A percentile compares a stretch with the other conserved stretches of the same genome.
These are phyloP conservation scores for Jacaranda copaia DNA, from an alignment of 257 asterid species.

Conservation along the genomic window DNA sequence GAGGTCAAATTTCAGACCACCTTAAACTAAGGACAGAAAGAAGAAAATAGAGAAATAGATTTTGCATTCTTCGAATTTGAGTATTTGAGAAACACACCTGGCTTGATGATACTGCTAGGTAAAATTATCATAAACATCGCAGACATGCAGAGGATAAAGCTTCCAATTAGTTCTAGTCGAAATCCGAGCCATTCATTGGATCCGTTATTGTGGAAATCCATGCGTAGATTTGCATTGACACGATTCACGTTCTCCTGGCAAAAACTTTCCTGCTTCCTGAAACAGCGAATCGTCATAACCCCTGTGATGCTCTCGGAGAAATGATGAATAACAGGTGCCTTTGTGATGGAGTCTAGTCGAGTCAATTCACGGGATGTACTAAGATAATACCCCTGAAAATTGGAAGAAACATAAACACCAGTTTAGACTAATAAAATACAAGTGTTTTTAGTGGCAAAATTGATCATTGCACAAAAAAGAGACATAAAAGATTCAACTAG, in stretches of 20 bases:
- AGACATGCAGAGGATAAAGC: conserved; percentile 83
- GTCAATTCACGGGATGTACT: conserved; percentile 92
- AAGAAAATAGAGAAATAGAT: neutral
- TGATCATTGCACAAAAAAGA: neutral
- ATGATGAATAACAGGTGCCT: conserved; percentile 95
- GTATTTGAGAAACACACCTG: conserved; percentile 56
- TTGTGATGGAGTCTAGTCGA: conserved; percentile 90
- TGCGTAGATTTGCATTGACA: conserved; percentile 75
- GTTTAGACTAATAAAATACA: neutral
- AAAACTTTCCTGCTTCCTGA: conserved; percentile 76
- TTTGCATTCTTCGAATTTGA: neutral
- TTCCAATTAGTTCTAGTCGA: conserved; percentile 84
- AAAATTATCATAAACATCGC: conserved; percentile 80
- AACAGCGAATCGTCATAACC: conserved; percentile 90
- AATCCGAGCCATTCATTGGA: conserved; percentile 97
- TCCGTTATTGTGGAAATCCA: conserved; percentile 95
- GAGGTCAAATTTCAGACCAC: neutral
- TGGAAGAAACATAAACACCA: conserved; percentile 6
- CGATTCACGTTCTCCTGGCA: conserved; percentile 75
- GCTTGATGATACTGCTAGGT: conserved; percentile 93
- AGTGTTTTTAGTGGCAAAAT: neutral
- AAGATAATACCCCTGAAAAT: conserved; percentile 85
- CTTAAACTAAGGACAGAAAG: neutral
- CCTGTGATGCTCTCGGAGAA: conserved; percentile 98
- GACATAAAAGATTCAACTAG: neutral